Percentiles rank a stretch among this genome's conserved stretches.
phyloP scores from a whole-genome alignment of 106 monocot species.

The Dactylorhiza incarnata region DNA sequence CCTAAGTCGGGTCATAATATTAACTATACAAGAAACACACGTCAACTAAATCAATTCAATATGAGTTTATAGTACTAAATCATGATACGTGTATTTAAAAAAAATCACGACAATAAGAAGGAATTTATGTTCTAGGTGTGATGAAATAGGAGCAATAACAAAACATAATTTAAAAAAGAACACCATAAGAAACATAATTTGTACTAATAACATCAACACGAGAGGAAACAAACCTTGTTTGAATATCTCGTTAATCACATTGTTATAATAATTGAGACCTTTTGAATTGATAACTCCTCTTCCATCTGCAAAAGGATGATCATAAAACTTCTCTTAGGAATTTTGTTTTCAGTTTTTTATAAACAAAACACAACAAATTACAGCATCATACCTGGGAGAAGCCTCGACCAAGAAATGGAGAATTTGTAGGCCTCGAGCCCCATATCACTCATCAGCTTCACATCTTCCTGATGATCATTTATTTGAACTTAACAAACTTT shows the following conservation, averaged over 20 bases:
- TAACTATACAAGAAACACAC: too few species aligned
- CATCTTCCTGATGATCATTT: conserved; percentile 27
- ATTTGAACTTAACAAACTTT: not conserved
- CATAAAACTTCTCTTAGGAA: not conserved
- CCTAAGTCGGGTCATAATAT: too few species aligned
- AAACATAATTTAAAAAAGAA: too few species aligned
- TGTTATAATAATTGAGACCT: conserved; percentile 35
- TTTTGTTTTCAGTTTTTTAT: not conserved
- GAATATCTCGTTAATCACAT: conserved; percentile 34
- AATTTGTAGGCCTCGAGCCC: conserved; percentile 39
- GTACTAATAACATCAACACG: not conserved
- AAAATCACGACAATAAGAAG: too few species aligned
- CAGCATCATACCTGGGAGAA: conserved; percentile 26
- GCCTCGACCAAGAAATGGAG: conserved; percentile 48
- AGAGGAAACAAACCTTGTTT: conserved; percentile 19
- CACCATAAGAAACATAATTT: too few species aligned
- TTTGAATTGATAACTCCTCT: conserved; percentile 38
- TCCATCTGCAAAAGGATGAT: conserved; percentile 20
- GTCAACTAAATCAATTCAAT: too few species aligned
- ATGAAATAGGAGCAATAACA: too few species aligned
- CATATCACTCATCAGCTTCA: conserved; percentile 33
- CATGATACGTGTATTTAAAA: too few species aligned
- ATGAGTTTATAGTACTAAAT: too few species aligned
- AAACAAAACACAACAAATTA: not conserved
- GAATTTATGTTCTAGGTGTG: too few species aligned